Percentiles rank a stretch among this genome's conserved stretches.
These are phyloP conservation scores for Dactylorhiza incarnata DNA, from an alignment of 106 monocot species.

Conservation along the genomic window DNA sequence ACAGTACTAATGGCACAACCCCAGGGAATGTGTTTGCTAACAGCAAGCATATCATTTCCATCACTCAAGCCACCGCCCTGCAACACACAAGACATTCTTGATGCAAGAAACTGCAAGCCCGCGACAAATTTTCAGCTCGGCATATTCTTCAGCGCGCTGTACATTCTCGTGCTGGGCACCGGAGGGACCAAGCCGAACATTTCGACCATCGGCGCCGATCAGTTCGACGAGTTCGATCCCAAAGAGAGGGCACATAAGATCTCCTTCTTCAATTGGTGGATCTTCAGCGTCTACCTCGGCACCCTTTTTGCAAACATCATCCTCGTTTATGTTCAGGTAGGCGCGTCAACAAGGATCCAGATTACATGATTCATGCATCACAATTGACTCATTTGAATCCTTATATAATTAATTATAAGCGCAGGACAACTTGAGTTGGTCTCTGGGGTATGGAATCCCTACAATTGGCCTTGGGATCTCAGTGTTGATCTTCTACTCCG, in stretches of 20 bases:
- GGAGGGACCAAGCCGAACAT: constrained; percentile 18
- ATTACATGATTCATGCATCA: neutral
- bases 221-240: constrained; percentile 11
- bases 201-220: constrained; percentile 13
- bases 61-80: constrained; percentile 13
- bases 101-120: neutral
- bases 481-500: constrained; percentile 29
- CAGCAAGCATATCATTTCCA: neutral
- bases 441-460: constrained; percentile 40
- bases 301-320: constrained; percentile 10
- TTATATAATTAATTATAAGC: no score
- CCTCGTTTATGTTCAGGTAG: constrained; percentile 23
- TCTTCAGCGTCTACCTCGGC: constrained; percentile 10
- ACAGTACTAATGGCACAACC: neutral
- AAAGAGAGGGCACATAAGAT: constrained; percentile 10
- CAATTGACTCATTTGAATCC: constrained; percentile 22
- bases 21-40: constrained; percentile 17
- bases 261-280: constrained; percentile 23
- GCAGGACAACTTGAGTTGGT: constrained; percentile 49
- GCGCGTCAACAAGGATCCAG: no score
- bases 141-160: constrained; percentile 6
- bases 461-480: constrained; percentile 34
- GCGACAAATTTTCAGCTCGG: constrained; percentile 9
- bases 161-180: constrained; percentile 4
- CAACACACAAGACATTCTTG: neutral